These are phyloP conservation scores for Penicillium paradoxum DNA, from an alignment of 495 filamentous ascomycete species.

Conservation along the genomic window DNA sequence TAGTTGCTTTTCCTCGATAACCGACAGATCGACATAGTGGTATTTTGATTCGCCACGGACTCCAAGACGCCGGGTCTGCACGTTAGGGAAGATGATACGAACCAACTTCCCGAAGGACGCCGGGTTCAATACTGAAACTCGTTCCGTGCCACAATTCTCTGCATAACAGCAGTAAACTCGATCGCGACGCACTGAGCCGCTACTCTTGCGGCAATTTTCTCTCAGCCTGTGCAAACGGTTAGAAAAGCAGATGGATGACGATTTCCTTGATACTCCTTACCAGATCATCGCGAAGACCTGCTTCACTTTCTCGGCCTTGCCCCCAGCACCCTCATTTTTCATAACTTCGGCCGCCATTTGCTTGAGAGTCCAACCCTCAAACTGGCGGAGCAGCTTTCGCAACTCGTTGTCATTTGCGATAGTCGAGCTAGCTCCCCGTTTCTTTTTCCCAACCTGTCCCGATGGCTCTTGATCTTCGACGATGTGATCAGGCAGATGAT, in stretches of 20 bases:
- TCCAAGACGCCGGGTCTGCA: slow-evolving; percentile 86
- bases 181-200: slow-evolving; percentile 80
- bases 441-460: slow-evolving; percentile 58
- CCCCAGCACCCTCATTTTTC: slow-evolving; percentile 63
- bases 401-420: slow-evolving; percentile 90
- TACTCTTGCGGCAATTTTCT: slow-evolving; percentile 71
- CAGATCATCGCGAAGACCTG: slow-evolving; percentile 98
- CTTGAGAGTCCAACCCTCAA: slow-evolving; percentile 66
- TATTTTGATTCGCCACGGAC: slow-evolving; percentile 98
- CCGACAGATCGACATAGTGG: slow-evolving; percentile 85
- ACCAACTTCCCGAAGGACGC: slow-evolving; percentile 98
- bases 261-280: slow-evolving; percentile 44
- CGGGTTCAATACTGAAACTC: slow-evolving; percentile 89
- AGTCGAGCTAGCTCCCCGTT: slow-evolving; percentile 63
- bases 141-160: slow-evolving; percentile 79
- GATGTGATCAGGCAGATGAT: slow-evolving; percentile 56
- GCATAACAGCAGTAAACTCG: slow-evolving; percentile 94
- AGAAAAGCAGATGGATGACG: not conserved
- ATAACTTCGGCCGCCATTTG: slow-evolving; percentile 80
- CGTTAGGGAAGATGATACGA: slow-evolving; percentile 87
- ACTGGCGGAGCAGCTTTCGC: slow-evolving; percentile 72
- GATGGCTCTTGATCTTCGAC: slow-evolving; percentile 62
- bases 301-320: slow-evolving; percentile 85
- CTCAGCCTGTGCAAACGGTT: slow-evolving; percentile 59
- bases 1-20: slow-evolving; percentile 52